Conservation (phyloP, 441 rosid species). For the Adansonia gregorii region DNA sequence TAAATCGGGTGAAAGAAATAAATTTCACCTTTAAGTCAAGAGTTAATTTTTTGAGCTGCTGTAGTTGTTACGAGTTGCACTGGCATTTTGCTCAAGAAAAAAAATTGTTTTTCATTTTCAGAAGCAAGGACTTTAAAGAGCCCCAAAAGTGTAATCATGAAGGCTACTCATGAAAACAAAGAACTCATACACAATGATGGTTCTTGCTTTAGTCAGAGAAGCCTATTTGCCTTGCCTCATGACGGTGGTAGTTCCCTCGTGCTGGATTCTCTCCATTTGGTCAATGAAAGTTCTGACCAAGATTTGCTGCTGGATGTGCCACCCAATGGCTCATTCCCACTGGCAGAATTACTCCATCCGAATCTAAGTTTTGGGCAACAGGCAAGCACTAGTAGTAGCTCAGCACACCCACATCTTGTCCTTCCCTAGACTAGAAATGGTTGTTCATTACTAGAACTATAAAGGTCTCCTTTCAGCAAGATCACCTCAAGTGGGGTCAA, state of each 20-base stretch:
- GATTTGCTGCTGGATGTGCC: constrained; percentile 89
- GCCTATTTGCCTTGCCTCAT: constrained; percentile 69
- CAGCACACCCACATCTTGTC: constrained; percentile 43
- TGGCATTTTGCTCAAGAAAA: constrained; percentile 1
- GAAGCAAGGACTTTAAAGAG: constrained; percentile 64
- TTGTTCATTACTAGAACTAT: constrained; percentile 37
- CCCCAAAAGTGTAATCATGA: constrained; percentile 63
- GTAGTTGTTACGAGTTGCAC: background rate
- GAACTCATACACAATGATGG: constrained; percentile 61
- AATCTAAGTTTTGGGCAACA: constrained; percentile 48
- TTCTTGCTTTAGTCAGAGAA: constrained; percentile 76
- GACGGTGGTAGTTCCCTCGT: constrained; percentile 62
- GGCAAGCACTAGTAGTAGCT: constrained; percentile 66
- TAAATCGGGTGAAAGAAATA: background rate
- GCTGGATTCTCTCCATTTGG: constrained; percentile 64
- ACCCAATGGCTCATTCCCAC: constrained; percentile 75
- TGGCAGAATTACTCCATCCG: constrained; percentile 87
- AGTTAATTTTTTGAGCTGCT: background rate
- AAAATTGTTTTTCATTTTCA: constrained; percentile 30
- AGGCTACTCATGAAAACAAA: constrained; percentile 58
- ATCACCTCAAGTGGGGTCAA: constrained; percentile 35
- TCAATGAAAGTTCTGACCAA: constrained; percentile 68
- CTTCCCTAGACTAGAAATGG: constrained; percentile 45
- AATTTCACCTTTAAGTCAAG: background rate
- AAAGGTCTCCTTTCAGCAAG: constrained; percentile 39